Percentiles rank a stretch among this genome's conserved stretches.
phyloP scores from a whole-genome alignment of 495 filamentous ascomycete genomes.

The Aspergillus panamensis region DNA sequence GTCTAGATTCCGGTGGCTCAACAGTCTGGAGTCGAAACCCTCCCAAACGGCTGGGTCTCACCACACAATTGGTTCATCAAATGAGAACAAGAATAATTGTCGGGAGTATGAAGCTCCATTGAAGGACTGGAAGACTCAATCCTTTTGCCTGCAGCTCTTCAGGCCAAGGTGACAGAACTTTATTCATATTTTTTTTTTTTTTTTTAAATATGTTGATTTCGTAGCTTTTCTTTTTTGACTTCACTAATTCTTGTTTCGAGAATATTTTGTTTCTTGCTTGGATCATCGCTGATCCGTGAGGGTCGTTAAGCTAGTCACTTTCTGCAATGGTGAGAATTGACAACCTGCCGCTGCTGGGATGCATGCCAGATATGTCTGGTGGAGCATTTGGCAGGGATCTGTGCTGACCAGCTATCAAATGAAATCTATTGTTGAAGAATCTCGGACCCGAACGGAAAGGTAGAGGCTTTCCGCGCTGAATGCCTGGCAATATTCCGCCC shows the following conservation, averaged over 20 bases:
- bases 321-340: background rate
- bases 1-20: constrained; percentile 7
- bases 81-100: background rate
- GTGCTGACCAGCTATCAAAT: background rate
- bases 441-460: background rate
- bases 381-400: background rate
- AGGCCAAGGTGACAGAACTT: background rate
- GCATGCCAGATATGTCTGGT: background rate
- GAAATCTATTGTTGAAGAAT: background rate
- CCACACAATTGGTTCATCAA: background rate
- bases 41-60: background rate
- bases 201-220: background rate
- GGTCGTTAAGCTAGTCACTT: background rate
- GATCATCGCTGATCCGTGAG: background rate
- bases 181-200: background rate
- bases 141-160: background rate
- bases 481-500: background rate
- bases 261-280: background rate
- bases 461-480: background rate
- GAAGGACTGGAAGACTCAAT: background rate
- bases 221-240: background rate
- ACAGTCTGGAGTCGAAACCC: background rate
- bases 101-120: background rate
- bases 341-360: background rate
- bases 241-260: background rate